phyloP scores from a whole-genome alignment of 2,329 filamentous ascomycete species.

The Beauveria brongniartii region DNA sequence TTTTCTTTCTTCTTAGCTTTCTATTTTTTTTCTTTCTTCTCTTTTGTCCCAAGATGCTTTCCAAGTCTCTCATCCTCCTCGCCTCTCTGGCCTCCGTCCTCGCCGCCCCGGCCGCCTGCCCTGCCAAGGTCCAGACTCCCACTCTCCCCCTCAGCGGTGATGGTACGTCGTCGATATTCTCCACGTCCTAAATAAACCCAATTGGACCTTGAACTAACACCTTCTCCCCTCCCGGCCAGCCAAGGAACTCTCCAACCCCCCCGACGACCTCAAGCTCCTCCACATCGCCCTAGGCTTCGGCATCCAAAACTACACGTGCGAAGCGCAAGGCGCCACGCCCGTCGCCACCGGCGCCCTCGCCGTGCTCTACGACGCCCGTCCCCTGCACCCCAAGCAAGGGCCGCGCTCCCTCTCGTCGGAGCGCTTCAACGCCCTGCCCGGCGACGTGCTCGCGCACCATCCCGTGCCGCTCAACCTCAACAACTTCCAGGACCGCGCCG shows the following conservation, averaged over 20 bases:
- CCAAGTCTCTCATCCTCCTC: constrained; percentile 25
- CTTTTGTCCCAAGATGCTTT: constrained; percentile 22
- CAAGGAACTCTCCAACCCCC: constrained; percentile 35
- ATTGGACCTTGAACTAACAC: background rate
- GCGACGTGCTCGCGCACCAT: constrained; percentile 31
- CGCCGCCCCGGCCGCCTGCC: constrained; percentile 16
- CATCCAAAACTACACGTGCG: constrained; percentile 62
- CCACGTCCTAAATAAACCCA: background rate
- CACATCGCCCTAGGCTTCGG: constrained; percentile 55
- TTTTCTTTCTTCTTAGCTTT: background rate
- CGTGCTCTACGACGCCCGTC: constrained; percentile 49
- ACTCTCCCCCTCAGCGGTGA: background rate
- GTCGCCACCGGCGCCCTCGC: constrained; percentile 47
- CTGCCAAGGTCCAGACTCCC: constrained; percentile 11
- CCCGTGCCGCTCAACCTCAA: constrained; percentile 41
- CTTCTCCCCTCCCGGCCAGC: constrained; percentile 18
- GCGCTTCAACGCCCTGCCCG: constrained; percentile 33
- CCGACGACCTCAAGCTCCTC: constrained; percentile 34
- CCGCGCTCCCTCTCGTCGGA: constrained; percentile 27
- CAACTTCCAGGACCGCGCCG: constrained; percentile 19
- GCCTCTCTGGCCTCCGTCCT: constrained; percentile 25
- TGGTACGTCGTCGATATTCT: background rate
- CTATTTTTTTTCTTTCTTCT: background rate
- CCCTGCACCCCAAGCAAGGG: constrained; percentile 40
- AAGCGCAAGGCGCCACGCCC: constrained; percentile 25